A percentile compares a stretch with the other conserved stretches of the same genome.
phyloP scores from a whole-genome alignment of 2,329 filamentous ascomycete species.

The Diaporthe capsici region DNA sequence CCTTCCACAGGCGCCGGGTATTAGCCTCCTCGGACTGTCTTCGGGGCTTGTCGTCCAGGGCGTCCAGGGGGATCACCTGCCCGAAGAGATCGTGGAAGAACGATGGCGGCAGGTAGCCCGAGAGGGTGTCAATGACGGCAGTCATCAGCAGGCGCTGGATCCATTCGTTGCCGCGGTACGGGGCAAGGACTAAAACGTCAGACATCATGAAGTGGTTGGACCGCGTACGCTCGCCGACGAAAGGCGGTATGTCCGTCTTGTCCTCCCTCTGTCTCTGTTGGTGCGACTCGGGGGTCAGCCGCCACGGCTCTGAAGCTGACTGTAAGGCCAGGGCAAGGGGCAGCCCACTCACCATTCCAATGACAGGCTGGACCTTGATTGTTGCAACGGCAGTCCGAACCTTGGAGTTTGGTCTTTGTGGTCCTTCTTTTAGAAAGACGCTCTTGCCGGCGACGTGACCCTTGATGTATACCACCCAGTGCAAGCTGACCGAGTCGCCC shows the following conservation, averaged over 20 bases:
- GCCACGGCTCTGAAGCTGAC: background rate
- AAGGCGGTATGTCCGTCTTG: background rate
- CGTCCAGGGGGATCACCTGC: background rate
- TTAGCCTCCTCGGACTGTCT: background rate
- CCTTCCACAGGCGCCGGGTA: background rate
- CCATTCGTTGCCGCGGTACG: background rate
- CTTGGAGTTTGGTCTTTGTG: background rate
- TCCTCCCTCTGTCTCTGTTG: background rate
- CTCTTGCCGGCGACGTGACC: background rate
- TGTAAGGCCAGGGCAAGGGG: background rate
- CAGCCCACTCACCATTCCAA: background rate
- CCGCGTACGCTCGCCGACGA: background rate
- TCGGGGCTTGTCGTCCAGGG: background rate
- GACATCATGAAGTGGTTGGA: background rate
- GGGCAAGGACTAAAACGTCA: background rate
- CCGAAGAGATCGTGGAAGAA: conserved; percentile 7
- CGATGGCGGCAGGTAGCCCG: background rate
- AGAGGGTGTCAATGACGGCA: background rate
- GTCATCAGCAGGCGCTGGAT: background rate
- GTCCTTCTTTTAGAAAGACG: no score
- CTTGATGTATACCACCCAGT: background rate
- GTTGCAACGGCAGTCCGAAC: background rate
- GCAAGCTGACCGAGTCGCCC: conserved; percentile 80
- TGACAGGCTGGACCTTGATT: background rate
- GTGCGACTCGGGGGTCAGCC: background rate